Evolutionary conservation across 306 rosid species (phyloP).

Genomic region (Ormosia emarginata): DNA sequence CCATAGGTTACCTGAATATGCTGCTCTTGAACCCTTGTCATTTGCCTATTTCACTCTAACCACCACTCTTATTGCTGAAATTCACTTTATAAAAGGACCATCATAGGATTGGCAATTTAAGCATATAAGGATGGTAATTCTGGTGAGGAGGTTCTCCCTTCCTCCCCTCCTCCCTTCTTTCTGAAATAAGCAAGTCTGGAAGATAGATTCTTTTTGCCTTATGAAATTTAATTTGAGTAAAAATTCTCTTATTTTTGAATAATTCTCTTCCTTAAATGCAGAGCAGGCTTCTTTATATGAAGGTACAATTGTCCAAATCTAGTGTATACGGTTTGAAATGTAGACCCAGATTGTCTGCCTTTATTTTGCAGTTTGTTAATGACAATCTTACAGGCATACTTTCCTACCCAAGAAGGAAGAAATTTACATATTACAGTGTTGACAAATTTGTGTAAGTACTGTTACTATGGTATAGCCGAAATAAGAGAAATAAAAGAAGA

Average conservation of each 20-base stretch:
- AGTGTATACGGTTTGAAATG: background rate
- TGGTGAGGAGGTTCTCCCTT: too few species aligned
- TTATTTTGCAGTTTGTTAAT: background rate
- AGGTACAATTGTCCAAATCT: background rate
- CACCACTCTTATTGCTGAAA: background rate
- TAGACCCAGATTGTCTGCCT: background rate
- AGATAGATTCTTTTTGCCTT: too few species aligned
- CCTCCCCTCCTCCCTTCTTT: too few species aligned
- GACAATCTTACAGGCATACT: background rate
- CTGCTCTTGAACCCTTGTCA: too few species aligned
- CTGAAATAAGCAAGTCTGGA: too few species aligned
- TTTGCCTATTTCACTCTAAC: too few species aligned
- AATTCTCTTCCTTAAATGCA: too few species aligned
- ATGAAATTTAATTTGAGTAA: too few species aligned
- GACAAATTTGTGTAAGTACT: slow-evolving; percentile 23
- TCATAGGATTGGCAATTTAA: background rate
- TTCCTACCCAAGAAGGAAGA: slow-evolving; percentile 9
- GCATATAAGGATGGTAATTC: too few species aligned
- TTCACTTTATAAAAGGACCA: background rate
- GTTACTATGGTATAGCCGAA: slow-evolving; percentile 10
- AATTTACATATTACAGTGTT: background rate
- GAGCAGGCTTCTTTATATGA: background rate
- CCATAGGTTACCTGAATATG: too few species aligned
- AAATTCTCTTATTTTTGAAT: too few species aligned
- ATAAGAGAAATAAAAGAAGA: slow-evolving; percentile 2